phyloP scores from a whole-genome alignment of 495 filamentous ascomycete genomes.

The Aspergillus mulundensis region DNA sequence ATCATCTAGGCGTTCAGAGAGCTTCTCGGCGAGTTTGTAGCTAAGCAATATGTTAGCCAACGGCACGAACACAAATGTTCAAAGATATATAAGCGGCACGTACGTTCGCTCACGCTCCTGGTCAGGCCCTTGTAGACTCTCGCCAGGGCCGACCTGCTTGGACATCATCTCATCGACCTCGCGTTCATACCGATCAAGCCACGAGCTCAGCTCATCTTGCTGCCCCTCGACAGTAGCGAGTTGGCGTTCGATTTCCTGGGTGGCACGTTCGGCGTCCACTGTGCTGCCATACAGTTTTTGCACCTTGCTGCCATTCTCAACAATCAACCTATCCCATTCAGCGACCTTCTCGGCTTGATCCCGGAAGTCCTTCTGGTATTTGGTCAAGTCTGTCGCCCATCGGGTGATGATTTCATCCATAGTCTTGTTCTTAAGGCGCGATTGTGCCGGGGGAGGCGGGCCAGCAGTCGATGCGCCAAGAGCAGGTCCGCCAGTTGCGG shows the following conservation, averaged over 20 bases:
- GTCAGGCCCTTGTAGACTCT: constrained; percentile 77
- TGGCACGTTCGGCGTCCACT: constrained; percentile 85
- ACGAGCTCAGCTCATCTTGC: constrained; percentile 79
- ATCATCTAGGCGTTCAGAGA: constrained; percentile 79
- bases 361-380: constrained; percentile 94
- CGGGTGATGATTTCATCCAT: constrained; percentile 99
- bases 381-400: constrained; percentile 91
- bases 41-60: constrained; percentile 28
- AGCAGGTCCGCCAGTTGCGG: constrained; percentile 27
- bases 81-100: constrained; percentile 19
- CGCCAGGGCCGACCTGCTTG: constrained; percentile 62
- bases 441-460: constrained; percentile 69
- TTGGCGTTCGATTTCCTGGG: constrained; percentile 86
- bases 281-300: constrained; percentile 82
- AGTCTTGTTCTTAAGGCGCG: constrained; percentile 92
- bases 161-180: constrained; percentile 83
- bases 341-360: constrained; percentile 81
- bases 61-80: constrained; percentile 33
- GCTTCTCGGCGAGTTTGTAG: constrained; percentile 85
- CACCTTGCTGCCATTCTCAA: constrained; percentile 90
- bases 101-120: constrained; percentile 89
- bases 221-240: constrained; percentile 81
- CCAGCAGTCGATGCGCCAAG: constrained; percentile 72
- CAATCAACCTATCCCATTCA: constrained; percentile 84
- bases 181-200: constrained; percentile 83